Evolutionary conservation across 108 stramenopile genomes (phyloP).

Genomic region (Cylindrotheca fusiformis): DNA sequence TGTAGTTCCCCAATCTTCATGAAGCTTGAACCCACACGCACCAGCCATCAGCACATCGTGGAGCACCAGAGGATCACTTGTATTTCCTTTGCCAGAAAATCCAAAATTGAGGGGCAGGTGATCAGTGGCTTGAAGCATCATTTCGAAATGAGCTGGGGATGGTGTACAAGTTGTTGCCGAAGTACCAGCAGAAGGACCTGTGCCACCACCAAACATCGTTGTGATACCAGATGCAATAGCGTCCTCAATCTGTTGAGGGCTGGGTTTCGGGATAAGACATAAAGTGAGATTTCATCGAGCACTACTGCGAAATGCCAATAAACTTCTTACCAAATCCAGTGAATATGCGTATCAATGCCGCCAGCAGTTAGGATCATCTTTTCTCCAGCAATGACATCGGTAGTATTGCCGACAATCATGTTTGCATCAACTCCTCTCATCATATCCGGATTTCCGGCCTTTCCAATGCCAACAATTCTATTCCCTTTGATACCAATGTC

Average conservation of each 20-base stretch:
- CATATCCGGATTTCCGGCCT: slow-evolving; percentile 97
- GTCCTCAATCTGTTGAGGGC: slow-evolving; percentile 93
- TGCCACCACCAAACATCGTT: slow-evolving; percentile 95
- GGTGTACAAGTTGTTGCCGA: slow-evolving; percentile 97
- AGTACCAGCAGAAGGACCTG: slow-evolving; percentile 93
- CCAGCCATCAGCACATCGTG: slow-evolving; percentile 73
- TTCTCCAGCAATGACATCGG: slow-evolving; percentile 98
- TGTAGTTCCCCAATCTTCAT: slow-evolving; percentile 99
- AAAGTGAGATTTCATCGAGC: neutral
- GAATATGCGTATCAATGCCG: slow-evolving; percentile 95
- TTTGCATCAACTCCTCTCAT: slow-evolving; percentile 86
- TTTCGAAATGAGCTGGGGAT: slow-evolving; percentile 87
- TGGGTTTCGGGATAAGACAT: neutral
- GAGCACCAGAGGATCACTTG: slow-evolving; percentile 63
- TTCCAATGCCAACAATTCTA: slow-evolving; percentile 93
- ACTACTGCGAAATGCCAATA: neutral
- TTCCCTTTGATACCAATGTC: slow-evolving; percentile 94
- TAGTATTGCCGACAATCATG: slow-evolving; percentile 90
- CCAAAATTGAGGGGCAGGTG: slow-evolving; percentile 92
- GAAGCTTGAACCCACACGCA: slow-evolving; percentile 94
- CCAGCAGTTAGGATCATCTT: slow-evolving; percentile 95
- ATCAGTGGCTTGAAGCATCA: slow-evolving; percentile 97
- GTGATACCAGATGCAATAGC: slow-evolving; percentile 93
- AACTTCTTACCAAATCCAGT: slow-evolving; percentile 85
- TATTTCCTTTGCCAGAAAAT: slow-evolving; percentile 96